phyloP scores from a whole-genome alignment of 164 flowering plant genomes.

The Dillenia suffruticosa region DNA sequence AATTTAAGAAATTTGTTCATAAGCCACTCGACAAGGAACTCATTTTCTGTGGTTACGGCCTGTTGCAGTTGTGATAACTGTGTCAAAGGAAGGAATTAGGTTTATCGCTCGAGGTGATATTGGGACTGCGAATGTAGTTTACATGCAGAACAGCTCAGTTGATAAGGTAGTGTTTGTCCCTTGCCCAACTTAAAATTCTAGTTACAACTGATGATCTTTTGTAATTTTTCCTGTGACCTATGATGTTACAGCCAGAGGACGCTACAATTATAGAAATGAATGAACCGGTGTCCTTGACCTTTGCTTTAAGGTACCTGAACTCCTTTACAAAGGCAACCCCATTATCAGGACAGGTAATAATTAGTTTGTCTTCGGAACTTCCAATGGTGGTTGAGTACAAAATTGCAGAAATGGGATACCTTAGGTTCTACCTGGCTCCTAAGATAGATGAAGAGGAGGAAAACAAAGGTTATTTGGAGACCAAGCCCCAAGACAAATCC shows the following conservation, averaged over 20 bases:
- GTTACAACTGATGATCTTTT: too few relatives aligned
- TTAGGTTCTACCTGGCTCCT: constrained; percentile 30
- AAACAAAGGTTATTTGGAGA: not conserved
- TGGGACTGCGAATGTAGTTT: constrained; percentile 24
- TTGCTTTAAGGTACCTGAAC: constrained; percentile 25
- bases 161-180: constrained; percentile 10
- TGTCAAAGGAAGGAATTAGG: constrained; percentile 24
- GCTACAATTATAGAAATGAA: constrained; percentile 19
- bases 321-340: constrained; percentile 30
- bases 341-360: constrained; percentile 18
- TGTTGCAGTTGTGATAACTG: constrained; percentile 20
- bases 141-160: constrained; percentile 21
- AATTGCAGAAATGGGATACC: constrained; percentile 28
- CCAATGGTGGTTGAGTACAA: constrained; percentile 27
- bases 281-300: constrained; percentile 22
- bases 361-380: constrained; percentile 26
- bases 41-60: too few relatives aligned
- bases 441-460: constrained; percentile 26
- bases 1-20: too few relatives aligned
- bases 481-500: not conserved
- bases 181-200: too few relatives aligned
- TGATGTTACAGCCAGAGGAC: constrained; percentile 10
- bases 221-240: too few relatives aligned
- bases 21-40: too few relatives aligned
- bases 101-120: constrained; percentile 24